Base-by-base conservation (phyloP, 169 alveolate species). In the Besnoitia besnoiti region DNA sequence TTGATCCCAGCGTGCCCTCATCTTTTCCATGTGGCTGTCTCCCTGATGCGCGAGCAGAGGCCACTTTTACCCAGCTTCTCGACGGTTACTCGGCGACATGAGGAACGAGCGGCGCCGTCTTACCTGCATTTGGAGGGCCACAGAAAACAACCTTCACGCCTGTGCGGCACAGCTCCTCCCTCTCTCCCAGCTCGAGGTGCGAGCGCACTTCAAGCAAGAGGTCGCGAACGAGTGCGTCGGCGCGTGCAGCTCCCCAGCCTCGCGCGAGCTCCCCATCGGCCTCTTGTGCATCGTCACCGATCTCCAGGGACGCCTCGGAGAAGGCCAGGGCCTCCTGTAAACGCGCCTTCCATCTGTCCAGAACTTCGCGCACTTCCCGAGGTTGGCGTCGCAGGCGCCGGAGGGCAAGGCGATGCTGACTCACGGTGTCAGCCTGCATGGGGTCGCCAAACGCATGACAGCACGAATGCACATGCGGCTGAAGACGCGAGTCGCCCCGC, bases 101-200 rank as follows among this genome's bases (percentile, higher is more conserved):
- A n/a, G n/a, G n/a, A n/a, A n/a, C n/a, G n/a, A n/a, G n/a, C n/a
- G 24, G 55, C 24, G 14, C 27, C 8, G 49, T 8, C 55, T 37
- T 39, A 89, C 92, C 92, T 46, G 92, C 92, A 24, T 89, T 89
- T 55, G 92, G 85, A 16, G 92, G 62, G 39, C 92, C 92, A 12
- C 49, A 55, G 42, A 89, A 59, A 2, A 73, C 49, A 16, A 89
- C 61, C 30, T 0, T n/a, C 24, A 35, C 75, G 7, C 92, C 92
- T 0, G 49, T 35, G 16, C 33, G 75, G 4, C 30, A 46, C 10
- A 50, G 80, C 59, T 27, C 37, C 2, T 75, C 87, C 0, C 87
- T 30, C 61, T 7, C 2, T 1, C 50, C 61, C 7, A 77, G 92
- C 46, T 55, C 77, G 30, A 4, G 55, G 1, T 62, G 35, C 39